Conservation (phyloP, 768 basidiomycete species). For the Naganishia vaughanmartiniae region DNA sequence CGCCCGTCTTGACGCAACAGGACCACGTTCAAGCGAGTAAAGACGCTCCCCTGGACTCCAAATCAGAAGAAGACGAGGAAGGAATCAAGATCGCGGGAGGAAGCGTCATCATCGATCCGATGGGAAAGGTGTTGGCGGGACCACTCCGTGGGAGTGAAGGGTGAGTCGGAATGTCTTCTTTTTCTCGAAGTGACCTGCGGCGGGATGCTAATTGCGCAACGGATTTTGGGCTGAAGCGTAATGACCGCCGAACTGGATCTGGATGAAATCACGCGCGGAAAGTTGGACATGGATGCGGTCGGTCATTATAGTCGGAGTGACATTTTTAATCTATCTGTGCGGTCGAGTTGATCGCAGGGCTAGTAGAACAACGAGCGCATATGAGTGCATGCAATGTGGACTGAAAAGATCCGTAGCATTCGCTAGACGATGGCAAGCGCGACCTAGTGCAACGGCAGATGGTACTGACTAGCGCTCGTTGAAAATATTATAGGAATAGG, state of each 20-base stretch:
- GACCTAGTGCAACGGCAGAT: too few relatives aligned
- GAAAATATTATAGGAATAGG: too few relatives aligned
- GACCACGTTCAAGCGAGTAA: constrained; percentile 38
- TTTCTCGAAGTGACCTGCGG: accelerated
- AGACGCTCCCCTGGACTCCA: constrained; percentile 53
- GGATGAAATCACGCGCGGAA: constrained; percentile 60
- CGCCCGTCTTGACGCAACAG: constrained; percentile 59
- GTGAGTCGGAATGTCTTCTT: constrained; percentile 49
- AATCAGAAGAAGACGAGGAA: constrained; percentile 53
- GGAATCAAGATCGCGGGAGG: constrained; percentile 65
- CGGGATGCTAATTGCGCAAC: background rate
- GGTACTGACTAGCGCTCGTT: too few relatives aligned
- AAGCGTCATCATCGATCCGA: constrained; percentile 62
- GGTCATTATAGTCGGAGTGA: constrained; percentile 63
- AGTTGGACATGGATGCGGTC: constrained; percentile 64
- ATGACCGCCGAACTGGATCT: constrained; percentile 59
- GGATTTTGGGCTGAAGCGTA: background rate
- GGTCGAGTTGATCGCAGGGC: background rate
- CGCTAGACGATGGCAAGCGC: too few relatives aligned
- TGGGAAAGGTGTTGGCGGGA: constrained; percentile 63
- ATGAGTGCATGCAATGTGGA: too few relatives aligned
- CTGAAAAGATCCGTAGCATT: too few relatives aligned
- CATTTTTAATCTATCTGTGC: constrained; percentile 32
- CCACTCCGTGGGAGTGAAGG: constrained; percentile 61
- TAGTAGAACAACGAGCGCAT: background rate